phyloP scores from a whole-genome alignment of 73 alveolate genomes.

The Paramecium tetraurelia region DNA sequence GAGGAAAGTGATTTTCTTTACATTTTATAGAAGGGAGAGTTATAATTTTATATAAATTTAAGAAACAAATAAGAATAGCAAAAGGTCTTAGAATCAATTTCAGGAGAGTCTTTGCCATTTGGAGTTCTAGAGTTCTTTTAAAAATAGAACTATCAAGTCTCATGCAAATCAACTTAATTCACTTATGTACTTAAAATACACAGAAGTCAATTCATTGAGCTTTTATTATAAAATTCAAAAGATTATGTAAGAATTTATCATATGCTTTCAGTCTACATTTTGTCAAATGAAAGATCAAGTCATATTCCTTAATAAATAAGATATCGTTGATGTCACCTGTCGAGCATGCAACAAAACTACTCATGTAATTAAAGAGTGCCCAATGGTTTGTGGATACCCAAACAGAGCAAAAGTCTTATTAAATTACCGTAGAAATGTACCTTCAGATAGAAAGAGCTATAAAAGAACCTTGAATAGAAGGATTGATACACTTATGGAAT shows the following conservation, averaged over 20 bases:
- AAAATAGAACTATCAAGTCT: not conserved
- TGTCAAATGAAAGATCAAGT: not conserved
- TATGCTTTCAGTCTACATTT: not conserved
- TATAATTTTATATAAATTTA: not conserved
- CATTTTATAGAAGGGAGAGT: not conserved
- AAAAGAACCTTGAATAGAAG: not conserved
- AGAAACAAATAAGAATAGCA: not conserved
- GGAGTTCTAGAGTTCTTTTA: not conserved
- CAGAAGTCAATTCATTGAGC: not conserved
- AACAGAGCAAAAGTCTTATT: constrained; percentile 23
- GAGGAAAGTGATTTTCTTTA: constrained; percentile 2
- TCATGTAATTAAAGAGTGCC: constrained; percentile 40
- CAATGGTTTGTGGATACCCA: constrained; percentile 54
- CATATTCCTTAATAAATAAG: not conserved
- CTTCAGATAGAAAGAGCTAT: not conserved
- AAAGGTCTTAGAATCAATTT: not conserved
- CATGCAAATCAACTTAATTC: constrained; percentile 31
- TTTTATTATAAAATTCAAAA: not conserved
- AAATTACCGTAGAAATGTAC: constrained; percentile 25
- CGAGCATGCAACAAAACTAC: constrained; percentile 40
- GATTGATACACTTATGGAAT: not conserved
- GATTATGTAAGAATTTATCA: not conserved
- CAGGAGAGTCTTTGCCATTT: not conserved
- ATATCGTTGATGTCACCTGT: not conserved
- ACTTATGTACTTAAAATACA: not conserved